Base-by-base conservation (phyloP, 2,329 filamentous ascomycete genomes). In the Rhinocladiella similis region DNA sequence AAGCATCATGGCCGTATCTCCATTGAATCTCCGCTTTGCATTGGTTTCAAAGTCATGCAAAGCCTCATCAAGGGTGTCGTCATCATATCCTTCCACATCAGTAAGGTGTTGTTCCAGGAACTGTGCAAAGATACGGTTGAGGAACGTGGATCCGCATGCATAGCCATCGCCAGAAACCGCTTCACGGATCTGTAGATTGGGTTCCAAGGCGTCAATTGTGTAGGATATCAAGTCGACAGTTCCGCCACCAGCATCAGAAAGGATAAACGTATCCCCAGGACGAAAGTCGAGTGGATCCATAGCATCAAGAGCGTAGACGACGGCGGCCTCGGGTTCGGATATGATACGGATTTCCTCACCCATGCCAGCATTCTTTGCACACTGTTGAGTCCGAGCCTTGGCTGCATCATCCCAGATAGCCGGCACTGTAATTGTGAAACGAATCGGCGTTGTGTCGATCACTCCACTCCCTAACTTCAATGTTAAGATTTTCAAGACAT, bases 191-290 rank as follows among this genome's bases (percentile, higher is more conserved):
- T 65, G 39, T 6, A 68, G 22, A 12, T 41, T 58, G 2, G 69
- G 70, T 5, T 57, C 29, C 3, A 71, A 47, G 9, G 57, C 47
- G 2, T 55, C 19, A 14, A 72, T 67, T 0, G 57, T 54, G 49
- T 70, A 72, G 0, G 67, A 66, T 1, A 57, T 57, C 18, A 70
- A 53, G 53, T 71, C 69, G 3, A 69, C 72, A 1, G 71, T 74
- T 1, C 72, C 72, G 7, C 72, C 72, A 1, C 72, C 72, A 12
- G 70, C 71, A 57, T 75, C 71, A 35, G 71, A 74, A 1, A 73
- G 63, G 9, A 72, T 60, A 27, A 74, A 66, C 1, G 63, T 66
- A 51, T 74, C 70, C 25, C 47, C 51, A 14, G 25, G 16, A 2
- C 46, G 20, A 19, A 46, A 48, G 5, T 39, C 46, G 0, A 60